Base-by-base conservation (phyloP, 164 flowering plant genomes). In the Kingdonia uniflora region DNA sequence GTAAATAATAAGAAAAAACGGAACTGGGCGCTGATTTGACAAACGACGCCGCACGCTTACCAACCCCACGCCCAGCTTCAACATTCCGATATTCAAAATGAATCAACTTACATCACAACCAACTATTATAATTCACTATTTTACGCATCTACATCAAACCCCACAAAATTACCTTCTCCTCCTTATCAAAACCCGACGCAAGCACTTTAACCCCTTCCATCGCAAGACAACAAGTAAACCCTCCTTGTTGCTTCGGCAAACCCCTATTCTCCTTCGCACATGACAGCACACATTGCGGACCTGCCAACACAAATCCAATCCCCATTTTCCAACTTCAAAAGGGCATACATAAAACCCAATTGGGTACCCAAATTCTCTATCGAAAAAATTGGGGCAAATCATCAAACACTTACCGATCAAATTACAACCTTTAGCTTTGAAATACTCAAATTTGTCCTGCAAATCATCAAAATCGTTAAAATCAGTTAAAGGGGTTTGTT, bases 141-240 rank as follows among this genome's bases (percentile, higher is more conserved):
- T 29, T 29, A 29, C 4, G 35, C 8, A 29, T 29, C 35, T 29
- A 29, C 35, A 29, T 11, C 1, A 3, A 11, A 41, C 17, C 33
- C 19, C 41, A 49, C 17, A 17, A 49, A 50, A 29, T 19, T 72
- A 92, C 97, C 97, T 85, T 92, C 64, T 88, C 99, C 33, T 81
- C 75, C 65, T 57, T 68, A 2, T 84, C 83, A 73, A 92, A 88
- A 21, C 99, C 97, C 40, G 99, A 80, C 14, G 81, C 80, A 49
- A 92, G 83, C 19, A 88, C 72, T 73, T 82, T 88, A 50, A 82
- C 87, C 50, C 97, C 92, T 68, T 88, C 97, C 95, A 92, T 81
- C 17, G 94, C 99, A 62, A 92, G 87, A 72, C 99, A 92, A 70
- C 99, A 92, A 63, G 89, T 82, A 53, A 70, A 92, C 8, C 86